These are phyloP conservation scores for Ophiognomonia clavigignenti-juglandacearum DNA, from an alignment of 2,329 filamentous ascomycete species.

Conservation along the genomic window DNA sequence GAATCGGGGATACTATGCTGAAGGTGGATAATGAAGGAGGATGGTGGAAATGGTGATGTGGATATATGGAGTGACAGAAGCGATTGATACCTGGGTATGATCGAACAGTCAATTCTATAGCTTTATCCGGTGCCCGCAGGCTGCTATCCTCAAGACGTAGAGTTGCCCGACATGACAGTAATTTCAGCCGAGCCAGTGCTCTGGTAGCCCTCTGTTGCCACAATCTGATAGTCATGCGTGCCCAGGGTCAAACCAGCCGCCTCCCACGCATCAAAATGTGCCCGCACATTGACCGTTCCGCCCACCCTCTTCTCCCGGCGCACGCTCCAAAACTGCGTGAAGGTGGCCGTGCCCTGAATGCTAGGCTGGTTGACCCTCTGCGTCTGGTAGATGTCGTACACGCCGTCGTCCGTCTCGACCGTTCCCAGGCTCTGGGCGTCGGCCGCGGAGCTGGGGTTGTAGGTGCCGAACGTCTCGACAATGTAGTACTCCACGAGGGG, in stretches of 20 bases:
- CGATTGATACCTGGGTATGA: too few relatives aligned
- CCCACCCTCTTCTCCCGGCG: slow-evolving; percentile 42
- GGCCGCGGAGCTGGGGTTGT: slow-evolving; percentile 33
- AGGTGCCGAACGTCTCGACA: slow-evolving; percentile 36
- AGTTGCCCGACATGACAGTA: slow-evolving; percentile 17
- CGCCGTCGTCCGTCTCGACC: slow-evolving; percentile 27
- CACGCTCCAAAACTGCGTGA: slow-evolving; percentile 47
- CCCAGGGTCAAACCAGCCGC: slow-evolving; percentile 37
- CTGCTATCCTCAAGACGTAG: too few relatives aligned
- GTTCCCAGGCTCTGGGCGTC: slow-evolving; percentile 23
- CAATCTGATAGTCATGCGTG: slow-evolving; percentile 41
- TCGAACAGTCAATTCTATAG: too few relatives aligned
- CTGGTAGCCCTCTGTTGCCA: slow-evolving; percentile 45
- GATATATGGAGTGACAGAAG: too few relatives aligned
- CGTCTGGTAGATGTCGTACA: slow-evolving; percentile 31
- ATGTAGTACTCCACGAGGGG: slow-evolving; percentile 34
- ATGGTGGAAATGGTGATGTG: too few relatives aligned
- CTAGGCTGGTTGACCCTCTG: slow-evolving; percentile 34
- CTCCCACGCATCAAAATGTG: slow-evolving; percentile 46
- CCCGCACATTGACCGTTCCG: slow-evolving; percentile 40
- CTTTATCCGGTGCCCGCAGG: too few relatives aligned
- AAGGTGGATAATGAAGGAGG: too few relatives aligned
- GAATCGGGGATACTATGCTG: too few relatives aligned
- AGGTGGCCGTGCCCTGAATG: slow-evolving; percentile 41
- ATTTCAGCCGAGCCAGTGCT: slow-evolving; percentile 42